Percentiles rank a stretch among this genome's conserved stretches.
Evolutionary conservation across 306 rosid species (phyloP).

Genomic region (Medicago lupulina): DNA sequence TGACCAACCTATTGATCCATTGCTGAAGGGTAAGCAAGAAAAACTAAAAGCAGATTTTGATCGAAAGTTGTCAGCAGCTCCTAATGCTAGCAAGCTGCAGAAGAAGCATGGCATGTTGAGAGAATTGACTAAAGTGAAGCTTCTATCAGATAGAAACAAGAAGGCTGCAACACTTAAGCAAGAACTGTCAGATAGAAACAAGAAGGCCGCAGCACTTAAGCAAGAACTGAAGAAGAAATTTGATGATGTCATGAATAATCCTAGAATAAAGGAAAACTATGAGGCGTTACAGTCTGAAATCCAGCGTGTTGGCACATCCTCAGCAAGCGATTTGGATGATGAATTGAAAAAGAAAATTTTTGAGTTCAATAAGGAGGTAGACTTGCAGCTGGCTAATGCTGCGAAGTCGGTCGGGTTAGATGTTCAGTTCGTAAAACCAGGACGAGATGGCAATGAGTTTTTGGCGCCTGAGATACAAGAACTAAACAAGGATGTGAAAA

Average conservation of each 20-base stretch:
- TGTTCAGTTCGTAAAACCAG: constrained; percentile 49
- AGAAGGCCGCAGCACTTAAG: constrained; percentile 52
- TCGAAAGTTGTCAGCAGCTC: constrained; percentile 56
- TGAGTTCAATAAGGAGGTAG: constrained; percentile 64
- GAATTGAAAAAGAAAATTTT: constrained; percentile 62
- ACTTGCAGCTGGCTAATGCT: constrained; percentile 58
- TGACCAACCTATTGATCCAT: constrained; percentile 58
- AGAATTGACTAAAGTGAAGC: constrained; percentile 64
- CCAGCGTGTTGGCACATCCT: constrained; percentile 54
- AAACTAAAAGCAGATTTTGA: constrained; percentile 67
- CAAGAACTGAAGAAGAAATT: constrained; percentile 63
- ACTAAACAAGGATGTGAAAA: constrained; percentile 55
- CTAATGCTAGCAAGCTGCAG: constrained; percentile 66
- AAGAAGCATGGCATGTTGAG: constrained; percentile 61
- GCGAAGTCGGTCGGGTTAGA: constrained; percentile 66
- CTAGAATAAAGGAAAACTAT: constrained; percentile 63
- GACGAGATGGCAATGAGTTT: constrained; percentile 43
- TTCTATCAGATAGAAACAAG: constrained; percentile 45
- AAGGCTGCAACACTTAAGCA: constrained; percentile 42
- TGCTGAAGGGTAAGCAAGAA: constrained; percentile 61
- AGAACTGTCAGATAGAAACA: constrained; percentile 48
- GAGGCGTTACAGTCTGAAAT: constrained; percentile 66
- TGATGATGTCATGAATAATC: constrained; percentile 50
- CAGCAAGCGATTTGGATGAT: constrained; percentile 56
- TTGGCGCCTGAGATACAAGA: constrained; percentile 57